Conservation (phyloP, 306 rosid genomes). For the Herpetospermum pedunculosum region DNA sequence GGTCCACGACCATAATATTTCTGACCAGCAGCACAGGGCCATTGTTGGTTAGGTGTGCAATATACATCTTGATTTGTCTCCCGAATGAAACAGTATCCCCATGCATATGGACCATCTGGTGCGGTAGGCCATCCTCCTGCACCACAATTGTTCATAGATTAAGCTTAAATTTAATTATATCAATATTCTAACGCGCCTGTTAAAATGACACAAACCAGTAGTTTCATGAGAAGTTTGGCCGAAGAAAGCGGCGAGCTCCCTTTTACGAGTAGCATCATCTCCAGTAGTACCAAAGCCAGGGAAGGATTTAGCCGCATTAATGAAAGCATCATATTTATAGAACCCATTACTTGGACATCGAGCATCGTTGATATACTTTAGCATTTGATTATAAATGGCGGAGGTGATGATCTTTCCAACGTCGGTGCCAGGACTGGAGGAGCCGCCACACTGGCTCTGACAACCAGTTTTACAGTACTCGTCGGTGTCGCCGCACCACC, state of each 20-base stretch:
- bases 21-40: conserved; percentile 1
- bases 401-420: conserved; percentile 12
- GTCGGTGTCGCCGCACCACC: conserved; percentile 30
- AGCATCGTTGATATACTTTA: conserved; percentile 21
- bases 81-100: conserved; percentile 21
- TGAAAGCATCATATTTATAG: conserved; percentile 35
- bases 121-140: conserved; percentile 28
- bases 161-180: too few relatives aligned
- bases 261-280: conserved; percentile 11
- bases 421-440: background rate
- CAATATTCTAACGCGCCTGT: too few relatives aligned
- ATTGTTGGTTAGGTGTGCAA: background rate
- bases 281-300: conserved; percentile 29
- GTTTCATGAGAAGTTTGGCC: conserved; percentile 32
- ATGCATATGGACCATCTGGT: conserved; percentile 38
- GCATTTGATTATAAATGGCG: conserved; percentile 21
- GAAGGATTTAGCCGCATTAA: conserved; percentile 27
- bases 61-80: background rate
- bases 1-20: conserved; percentile 4
- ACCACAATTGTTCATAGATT: too few relatives aligned
- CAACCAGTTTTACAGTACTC: conserved; percentile 12
- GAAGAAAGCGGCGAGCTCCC: conserved; percentile 27
- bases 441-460: conserved; percentile 28
- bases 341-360: conserved; percentile 26
- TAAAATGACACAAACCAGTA: conserved; percentile 20